phyloP scores from a whole-genome alignment of 306 rosid genomes.

The Inga laurina region DNA sequence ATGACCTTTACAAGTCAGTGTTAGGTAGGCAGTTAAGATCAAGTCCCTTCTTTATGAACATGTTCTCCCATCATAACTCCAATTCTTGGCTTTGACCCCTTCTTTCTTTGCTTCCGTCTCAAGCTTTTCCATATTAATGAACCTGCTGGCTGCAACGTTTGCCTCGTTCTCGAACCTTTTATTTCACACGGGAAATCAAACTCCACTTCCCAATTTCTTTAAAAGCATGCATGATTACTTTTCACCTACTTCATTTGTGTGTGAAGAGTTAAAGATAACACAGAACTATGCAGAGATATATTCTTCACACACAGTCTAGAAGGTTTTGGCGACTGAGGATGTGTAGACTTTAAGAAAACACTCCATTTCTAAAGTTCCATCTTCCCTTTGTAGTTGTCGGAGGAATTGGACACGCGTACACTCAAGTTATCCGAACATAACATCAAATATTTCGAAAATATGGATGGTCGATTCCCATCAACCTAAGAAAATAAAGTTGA shows the following conservation, averaged over 20 bases:
- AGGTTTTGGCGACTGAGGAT: neutral
- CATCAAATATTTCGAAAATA: conserved; percentile 23
- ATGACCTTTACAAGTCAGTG: neutral
- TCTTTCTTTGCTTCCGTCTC: conserved; percentile 17
- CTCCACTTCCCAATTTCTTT: neutral
- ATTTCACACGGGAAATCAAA: neutral
- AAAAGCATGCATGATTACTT: neutral
- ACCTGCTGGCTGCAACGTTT: neutral
- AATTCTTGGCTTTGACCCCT: neutral
- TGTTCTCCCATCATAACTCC: neutral
- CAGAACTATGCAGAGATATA: neutral
- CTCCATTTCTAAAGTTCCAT: conserved; percentile 15
- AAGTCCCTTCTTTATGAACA: neutral
- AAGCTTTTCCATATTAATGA: neutral
- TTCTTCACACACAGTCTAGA: neutral
- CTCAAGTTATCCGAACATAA: conserved; percentile 3
- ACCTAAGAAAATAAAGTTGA: neutral
- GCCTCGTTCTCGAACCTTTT: neutral
- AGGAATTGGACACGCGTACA: conserved; percentile 12
- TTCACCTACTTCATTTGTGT: neutral
- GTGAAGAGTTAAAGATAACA: neutral
- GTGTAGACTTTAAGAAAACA: conserved; percentile 53
- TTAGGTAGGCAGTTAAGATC: conserved; percentile 43
- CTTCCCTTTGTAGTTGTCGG: conserved; percentile 13
- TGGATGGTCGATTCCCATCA: conserved; percentile 2